These are phyloP conservation scores for Talaromyces rugulosus DNA, from an alignment of 2,329 filamentous ascomycete genomes.

Conservation along the genomic window DNA sequence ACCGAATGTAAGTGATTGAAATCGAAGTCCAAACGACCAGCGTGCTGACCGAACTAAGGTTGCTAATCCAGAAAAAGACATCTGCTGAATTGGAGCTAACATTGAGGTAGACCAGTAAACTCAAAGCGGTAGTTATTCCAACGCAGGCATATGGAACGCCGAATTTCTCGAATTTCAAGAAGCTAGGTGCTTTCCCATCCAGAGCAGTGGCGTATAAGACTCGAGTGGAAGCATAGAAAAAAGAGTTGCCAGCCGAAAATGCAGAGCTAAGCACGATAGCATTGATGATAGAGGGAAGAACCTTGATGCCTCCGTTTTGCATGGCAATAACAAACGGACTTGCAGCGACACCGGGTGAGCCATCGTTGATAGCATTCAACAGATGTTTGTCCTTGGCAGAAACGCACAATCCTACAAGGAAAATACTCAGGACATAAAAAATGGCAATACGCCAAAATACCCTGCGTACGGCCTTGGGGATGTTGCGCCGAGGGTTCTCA, in stretches of 20 bases:
- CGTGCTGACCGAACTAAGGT: constrained; percentile 35
- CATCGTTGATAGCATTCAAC: constrained; percentile 28
- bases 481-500: constrained; percentile 46
- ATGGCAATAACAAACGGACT: constrained; percentile 68
- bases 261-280: constrained; percentile 68
- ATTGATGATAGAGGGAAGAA: constrained; percentile 68
- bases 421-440: constrained; percentile 54
- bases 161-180: constrained; percentile 36
- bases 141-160: constrained; percentile 53
- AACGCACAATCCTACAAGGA: constrained; percentile 58
- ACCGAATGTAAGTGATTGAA: constrained; percentile 47
- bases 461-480: constrained; percentile 50
- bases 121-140: constrained; percentile 37
- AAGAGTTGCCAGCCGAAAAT: constrained; percentile 65
- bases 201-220: constrained; percentile 49
- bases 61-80: constrained; percentile 41
- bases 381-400: constrained; percentile 52
- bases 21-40: constrained; percentile 39
- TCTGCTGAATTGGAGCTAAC: constrained; percentile 28
- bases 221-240: constrained; percentile 51
- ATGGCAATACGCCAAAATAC: constrained; percentile 52
- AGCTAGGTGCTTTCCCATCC: constrained; percentile 33
- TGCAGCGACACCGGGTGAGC: constrained; percentile 30
- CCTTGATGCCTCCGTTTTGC: constrained; percentile 60
- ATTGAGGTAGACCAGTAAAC: constrained; percentile 33